Percentiles rank a stretch among this genome's conserved stretches.
Evolutionary conservation across 208 protist species (phyloP).

Genomic region (Leptomonas pyrrhocoris): DNA sequence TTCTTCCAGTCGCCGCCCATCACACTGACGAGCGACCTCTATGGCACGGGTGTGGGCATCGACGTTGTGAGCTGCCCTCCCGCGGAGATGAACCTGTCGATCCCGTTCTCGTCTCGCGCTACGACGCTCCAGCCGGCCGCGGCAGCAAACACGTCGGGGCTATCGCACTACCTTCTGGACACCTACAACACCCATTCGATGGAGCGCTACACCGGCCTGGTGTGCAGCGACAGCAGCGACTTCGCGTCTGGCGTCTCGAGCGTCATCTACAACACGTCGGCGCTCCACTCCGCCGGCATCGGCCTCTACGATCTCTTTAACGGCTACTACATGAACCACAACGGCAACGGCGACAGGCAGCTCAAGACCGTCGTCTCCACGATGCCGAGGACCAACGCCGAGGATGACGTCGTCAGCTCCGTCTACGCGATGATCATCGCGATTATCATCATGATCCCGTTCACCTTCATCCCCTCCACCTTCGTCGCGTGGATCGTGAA

Average conservation of each 20-base stretch:
- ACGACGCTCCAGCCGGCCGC: slow-evolving; percentile 16
- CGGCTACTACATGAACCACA: slow-evolving; percentile 31
- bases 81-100: slow-evolving; percentile 20
- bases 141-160: slow-evolving; percentile 10
- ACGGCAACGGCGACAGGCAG: slow-evolving; percentile 10
- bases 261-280: slow-evolving; percentile 66
- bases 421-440: slow-evolving; percentile 57
- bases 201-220: slow-evolving; percentile 49
- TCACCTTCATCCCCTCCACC: slow-evolving; percentile 72
- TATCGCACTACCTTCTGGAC: slow-evolving; percentile 41
- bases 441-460: slow-evolving; percentile 73
- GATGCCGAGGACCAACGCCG: slow-evolving; percentile 49
- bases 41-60: slow-evolving; percentile 40
- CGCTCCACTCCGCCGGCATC: slow-evolving; percentile 48
- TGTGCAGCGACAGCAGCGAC: slow-evolving; percentile 35
- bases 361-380: slow-evolving; percentile 32
- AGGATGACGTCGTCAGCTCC: slow-evolving; percentile 33
- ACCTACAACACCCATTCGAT: slow-evolving; percentile 48
- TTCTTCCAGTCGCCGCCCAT: slow-evolving; percentile 38
- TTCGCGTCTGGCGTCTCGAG: background rate
- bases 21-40: slow-evolving; percentile 44
- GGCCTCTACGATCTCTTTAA: slow-evolving; percentile 43
- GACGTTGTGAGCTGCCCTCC: slow-evolving; percentile 36
- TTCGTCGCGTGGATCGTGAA: slow-evolving; percentile 77
- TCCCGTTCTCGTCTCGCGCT: slow-evolving; percentile 30